These are phyloP conservation scores for Phytophthora sansomeana DNA, from an alignment of 352 stramenopile genomes.

Conservation along the genomic window DNA sequence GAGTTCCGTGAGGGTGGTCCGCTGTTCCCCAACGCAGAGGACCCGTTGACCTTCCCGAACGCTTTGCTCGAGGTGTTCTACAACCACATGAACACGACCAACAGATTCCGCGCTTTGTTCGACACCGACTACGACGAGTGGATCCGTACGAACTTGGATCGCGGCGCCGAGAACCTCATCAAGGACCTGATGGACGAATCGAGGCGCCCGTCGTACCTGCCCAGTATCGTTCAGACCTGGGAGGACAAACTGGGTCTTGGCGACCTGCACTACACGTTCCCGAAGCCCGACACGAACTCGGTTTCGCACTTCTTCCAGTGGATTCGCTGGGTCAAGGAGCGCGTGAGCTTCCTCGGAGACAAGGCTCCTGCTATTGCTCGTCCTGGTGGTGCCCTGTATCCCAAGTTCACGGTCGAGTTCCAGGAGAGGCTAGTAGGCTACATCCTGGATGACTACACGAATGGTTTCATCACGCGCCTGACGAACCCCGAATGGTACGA, in stretches of 20 bases:
- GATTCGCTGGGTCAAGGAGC: constrained; percentile 86
- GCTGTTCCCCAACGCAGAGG: constrained; percentile 68
- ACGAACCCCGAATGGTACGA: constrained; percentile 79
- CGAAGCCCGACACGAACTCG: constrained; percentile 63
- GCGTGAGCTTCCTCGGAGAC: constrained; percentile 66
- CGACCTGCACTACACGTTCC: constrained; percentile 73
- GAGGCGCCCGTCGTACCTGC: constrained; percentile 66
- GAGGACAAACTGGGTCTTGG: constrained; percentile 64
- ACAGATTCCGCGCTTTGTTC: constrained; percentile 67
- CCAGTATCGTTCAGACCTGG: constrained; percentile 63
- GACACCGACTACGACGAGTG: constrained; percentile 67
- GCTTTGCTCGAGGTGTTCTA: constrained; percentile 74
- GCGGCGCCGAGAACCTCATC: constrained; percentile 47
- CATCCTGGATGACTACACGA: constrained; percentile 75
- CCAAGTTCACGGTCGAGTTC: constrained; percentile 73
- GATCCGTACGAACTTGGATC: constrained; percentile 65
- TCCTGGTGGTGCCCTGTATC: constrained; percentile 61
- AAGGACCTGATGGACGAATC: constrained; percentile 36
- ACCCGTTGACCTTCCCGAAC: constrained; percentile 64
- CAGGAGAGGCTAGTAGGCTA: constrained; percentile 65
- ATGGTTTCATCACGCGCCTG: constrained; percentile 57
- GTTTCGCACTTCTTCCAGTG: constrained; percentile 82
- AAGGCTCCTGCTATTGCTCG: constrained; percentile 53
- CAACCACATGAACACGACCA: constrained; percentile 51
- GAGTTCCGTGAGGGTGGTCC: constrained; percentile 64